phyloP scores from a whole-genome alignment of 805 yeast genomes.

The Lipomyces orientalis region DNA sequence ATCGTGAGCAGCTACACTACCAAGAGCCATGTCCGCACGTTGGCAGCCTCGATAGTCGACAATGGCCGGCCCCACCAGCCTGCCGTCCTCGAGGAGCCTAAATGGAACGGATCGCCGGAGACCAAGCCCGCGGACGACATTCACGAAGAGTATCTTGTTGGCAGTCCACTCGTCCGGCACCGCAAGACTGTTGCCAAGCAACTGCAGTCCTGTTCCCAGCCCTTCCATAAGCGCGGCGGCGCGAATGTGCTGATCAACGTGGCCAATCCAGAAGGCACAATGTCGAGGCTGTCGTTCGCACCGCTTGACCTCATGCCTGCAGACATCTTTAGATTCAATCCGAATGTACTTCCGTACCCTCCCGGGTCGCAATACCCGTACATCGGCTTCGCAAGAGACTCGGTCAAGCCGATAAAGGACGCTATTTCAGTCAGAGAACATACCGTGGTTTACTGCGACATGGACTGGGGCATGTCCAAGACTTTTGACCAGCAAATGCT shows the following conservation, averaged over 20 bases:
- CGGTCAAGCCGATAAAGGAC: background rate
- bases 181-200: background rate
- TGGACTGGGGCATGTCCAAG: slow-evolving; percentile 25
- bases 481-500: slow-evolving; percentile 13
- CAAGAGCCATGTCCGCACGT: background rate
- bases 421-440: slow-evolving; percentile 8
- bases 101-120: background rate
- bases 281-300: background rate
- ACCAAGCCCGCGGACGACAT: background rate
- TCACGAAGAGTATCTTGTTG: background rate
- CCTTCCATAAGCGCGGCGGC: slow-evolving; percentile 1
- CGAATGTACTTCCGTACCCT: slow-evolving; percentile 29
- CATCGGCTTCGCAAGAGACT: slow-evolving; percentile 24
- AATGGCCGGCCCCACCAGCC: background rate
- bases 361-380: slow-evolving; percentile 27
- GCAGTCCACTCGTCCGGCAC: slow-evolving; percentile 3
- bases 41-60: background rate
- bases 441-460: slow-evolving; percentile 25
- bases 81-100: background rate
- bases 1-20: background rate
- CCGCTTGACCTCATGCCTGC: background rate
- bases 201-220: background rate
- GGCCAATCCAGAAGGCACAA: background rate
- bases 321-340: slow-evolving; percentile 10
- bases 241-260: background rate